These are phyloP conservation scores for Vitis hybrid DNA, from an alignment of 177 flowering plant genomes.

Conservation along the genomic window DNA sequence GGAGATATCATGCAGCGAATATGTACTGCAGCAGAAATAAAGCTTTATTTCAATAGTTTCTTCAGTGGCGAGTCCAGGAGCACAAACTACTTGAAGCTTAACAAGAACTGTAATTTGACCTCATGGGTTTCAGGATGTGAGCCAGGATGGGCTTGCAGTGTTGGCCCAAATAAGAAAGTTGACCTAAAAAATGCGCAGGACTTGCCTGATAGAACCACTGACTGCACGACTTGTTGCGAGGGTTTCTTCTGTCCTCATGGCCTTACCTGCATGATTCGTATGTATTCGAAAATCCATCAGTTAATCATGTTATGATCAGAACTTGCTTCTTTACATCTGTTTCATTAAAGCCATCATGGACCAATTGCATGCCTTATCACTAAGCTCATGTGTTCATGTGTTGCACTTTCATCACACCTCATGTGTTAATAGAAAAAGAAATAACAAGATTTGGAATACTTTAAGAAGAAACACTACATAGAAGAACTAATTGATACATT, in stretches of 20 bases:
- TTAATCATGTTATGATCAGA: background rate
- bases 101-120: conserved; percentile 84
- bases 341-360: background rate
- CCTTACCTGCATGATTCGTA: conserved; percentile 98
- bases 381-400: too few relatives aligned
- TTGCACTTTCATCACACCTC: too few relatives aligned
- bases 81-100: conserved; percentile 58
- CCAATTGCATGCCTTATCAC: too few relatives aligned
- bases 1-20: conserved; percentile 63
- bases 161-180: conserved; percentile 36
- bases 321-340: background rate
- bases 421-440: too few relatives aligned
- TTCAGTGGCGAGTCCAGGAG: conserved; percentile 26
- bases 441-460: too few relatives aligned
- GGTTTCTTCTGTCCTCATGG: conserved; percentile 98
- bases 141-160: conserved; percentile 95
- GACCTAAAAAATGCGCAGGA: conserved; percentile 52
- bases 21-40: conserved; percentile 87
- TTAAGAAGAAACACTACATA: too few relatives aligned
- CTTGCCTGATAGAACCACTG: conserved; percentile 54
- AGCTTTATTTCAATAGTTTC: conserved; percentile 64
- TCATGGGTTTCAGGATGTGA: conserved; percentile 88
- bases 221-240: conserved; percentile 76
- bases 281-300: conserved; percentile 25
- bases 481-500: too few relatives aligned